Percentiles rank a stretch among this genome's conserved stretches.
phyloP scores from a whole-genome alignment of 1,284 basidiomycete species.

The Ganoderma resinaceum region DNA sequence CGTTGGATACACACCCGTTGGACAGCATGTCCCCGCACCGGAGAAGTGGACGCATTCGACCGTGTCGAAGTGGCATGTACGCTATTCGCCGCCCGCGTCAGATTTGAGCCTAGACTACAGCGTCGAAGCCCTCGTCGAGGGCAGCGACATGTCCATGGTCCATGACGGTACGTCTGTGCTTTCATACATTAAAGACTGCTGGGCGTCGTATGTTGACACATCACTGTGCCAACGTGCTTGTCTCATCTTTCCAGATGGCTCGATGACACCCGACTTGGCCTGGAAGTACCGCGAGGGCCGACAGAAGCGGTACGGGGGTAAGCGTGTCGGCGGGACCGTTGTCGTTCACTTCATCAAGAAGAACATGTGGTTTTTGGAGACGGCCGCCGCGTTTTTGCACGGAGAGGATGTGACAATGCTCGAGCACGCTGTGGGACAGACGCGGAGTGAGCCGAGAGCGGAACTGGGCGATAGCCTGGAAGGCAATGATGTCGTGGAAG shows the following conservation, averaged over 20 bases:
- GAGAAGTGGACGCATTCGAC: conserved; percentile 80
- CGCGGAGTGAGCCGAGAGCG: not conserved
- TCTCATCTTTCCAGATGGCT: conserved; percentile 49
- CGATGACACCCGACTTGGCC: conserved; percentile 60
- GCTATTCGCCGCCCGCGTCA: conserved; percentile 78
- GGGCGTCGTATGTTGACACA: not conserved
- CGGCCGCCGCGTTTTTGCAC: conserved; percentile 87
- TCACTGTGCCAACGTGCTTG: conserved; percentile 6
- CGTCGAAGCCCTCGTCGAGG: conserved; percentile 94
- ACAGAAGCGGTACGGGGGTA: conserved; percentile 66
- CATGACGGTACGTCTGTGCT: conserved; percentile 59
- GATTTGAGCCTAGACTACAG: conserved; percentile 77
- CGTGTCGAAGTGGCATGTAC: conserved; percentile 84
- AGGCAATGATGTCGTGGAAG: conserved; percentile 5
- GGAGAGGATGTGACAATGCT: conserved; percentile 64
- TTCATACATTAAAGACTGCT: not conserved
- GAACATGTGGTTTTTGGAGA: conserved; percentile 96
- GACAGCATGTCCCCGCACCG: conserved; percentile 49
- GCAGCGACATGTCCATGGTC: conserved; percentile 79
- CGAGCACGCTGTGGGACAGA: conserved; percentile 34
- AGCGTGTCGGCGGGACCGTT: conserved; percentile 89
- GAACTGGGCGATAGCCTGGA: conserved; percentile 3
- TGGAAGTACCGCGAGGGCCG: conserved; percentile 79
- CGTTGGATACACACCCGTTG: conserved; percentile 18
- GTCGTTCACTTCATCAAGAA: conserved; percentile 98